A percentile compares a stretch with the other conserved stretches of the same genome.
Conservation (phyloP, 2,329 filamentous ascomycete species). For the Didymella arachidicola region DNA sequence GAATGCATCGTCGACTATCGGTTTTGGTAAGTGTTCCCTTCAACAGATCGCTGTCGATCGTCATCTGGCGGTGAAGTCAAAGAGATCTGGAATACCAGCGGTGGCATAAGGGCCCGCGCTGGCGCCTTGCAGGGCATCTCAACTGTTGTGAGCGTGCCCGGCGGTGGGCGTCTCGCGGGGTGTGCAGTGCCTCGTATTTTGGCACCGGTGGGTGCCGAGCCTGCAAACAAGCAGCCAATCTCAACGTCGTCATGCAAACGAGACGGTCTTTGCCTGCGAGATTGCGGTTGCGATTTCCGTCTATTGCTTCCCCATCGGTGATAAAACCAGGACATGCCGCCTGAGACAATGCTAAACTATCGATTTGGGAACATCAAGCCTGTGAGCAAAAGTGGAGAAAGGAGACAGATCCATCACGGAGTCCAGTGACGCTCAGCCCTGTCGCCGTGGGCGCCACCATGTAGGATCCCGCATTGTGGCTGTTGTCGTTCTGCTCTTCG, state of each 20-base stretch:
- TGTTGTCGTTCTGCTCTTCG: conserved; percentile 7
- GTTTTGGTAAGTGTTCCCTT: conserved; percentile 18
- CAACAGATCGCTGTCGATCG: conserved; percentile 14
- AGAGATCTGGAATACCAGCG: conserved; percentile 17
- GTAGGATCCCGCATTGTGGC: conserved; percentile 9
- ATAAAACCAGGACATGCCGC: conserved; percentile 10
- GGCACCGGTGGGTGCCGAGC: conserved; percentile 22
- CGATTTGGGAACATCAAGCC: conserved; percentile 19
- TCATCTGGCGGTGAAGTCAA: conserved; percentile 13
- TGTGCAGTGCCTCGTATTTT: conserved; percentile 21
- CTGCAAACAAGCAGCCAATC: conserved; percentile 15
- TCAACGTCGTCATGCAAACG: conserved; percentile 22
- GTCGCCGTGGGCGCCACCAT: not conserved
- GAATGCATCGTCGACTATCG: conserved; percentile 16
- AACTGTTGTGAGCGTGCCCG: conserved; percentile 5
- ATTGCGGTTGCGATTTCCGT: conserved; percentile 24
- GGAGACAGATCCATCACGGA: conserved; percentile 14
- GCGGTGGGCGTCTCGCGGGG: conserved; percentile 20
- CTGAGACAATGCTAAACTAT: conserved; percentile 21
- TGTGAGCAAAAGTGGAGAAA: conserved; percentile 21
- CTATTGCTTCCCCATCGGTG: conserved; percentile 9
- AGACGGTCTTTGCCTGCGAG: conserved; percentile 17
- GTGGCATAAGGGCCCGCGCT: conserved; percentile 13
- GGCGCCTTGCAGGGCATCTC: conserved; percentile 5
- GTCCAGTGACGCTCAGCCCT: conserved; percentile 14